Conservation (phyloP, 148 eudicot species). For the Camellia sinensis region DNA sequence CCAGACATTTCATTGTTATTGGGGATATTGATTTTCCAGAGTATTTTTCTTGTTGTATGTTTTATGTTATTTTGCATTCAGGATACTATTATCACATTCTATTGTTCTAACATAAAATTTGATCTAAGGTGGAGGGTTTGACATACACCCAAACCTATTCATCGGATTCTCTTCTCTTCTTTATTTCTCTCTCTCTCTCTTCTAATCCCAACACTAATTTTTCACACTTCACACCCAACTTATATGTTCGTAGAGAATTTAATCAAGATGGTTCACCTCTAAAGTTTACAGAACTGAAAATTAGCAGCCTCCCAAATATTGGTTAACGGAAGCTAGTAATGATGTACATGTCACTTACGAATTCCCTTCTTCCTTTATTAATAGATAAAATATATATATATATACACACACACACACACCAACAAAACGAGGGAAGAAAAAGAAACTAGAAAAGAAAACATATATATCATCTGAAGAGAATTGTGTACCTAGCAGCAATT, state of each 20-base stretch:
- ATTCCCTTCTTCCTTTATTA: background rate
- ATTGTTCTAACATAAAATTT: too few relatives aligned
- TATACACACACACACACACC: too few relatives aligned
- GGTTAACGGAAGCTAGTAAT: background rate
- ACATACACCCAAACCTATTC: too few relatives aligned
- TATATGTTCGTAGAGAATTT: background rate
- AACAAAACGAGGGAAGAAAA: background rate
- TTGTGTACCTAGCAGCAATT: slow-evolving; percentile 78
- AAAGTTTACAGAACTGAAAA: too few relatives aligned
- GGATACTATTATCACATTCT: too few relatives aligned
- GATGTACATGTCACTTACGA: background rate
- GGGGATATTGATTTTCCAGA: background rate
- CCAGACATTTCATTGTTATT: background rate
- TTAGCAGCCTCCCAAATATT: background rate
- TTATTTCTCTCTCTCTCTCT: too few relatives aligned
- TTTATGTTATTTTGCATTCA: too few relatives aligned
- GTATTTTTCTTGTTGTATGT: background rate
- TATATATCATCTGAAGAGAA: background rate
- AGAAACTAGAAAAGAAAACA: background rate
- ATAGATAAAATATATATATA: background rate
- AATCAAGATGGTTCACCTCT: background rate
- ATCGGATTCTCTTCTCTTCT: too few relatives aligned
- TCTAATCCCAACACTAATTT: too few relatives aligned
- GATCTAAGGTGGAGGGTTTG: too few relatives aligned
- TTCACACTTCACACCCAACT: background rate